Base-by-base conservation (phyloP, 2,329 filamentous ascomycete genomes). In the Talaromyces verruculosus region DNA sequence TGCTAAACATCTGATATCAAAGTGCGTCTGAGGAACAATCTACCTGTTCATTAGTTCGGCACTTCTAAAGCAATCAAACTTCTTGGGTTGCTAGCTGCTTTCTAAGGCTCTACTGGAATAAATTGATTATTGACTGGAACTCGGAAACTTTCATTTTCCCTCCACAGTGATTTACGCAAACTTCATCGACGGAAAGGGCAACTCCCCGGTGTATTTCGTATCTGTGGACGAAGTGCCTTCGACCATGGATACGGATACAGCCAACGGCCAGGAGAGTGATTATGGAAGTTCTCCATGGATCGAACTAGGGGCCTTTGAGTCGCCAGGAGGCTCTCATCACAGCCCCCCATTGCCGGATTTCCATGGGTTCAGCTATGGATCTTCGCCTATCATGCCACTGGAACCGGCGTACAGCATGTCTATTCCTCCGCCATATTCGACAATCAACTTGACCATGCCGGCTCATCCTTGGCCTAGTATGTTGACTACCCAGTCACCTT, bases 401-500 rank as follows among this genome's bases (percentile, higher is more conserved):
- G 87, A 89, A 66, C 77, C 82, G 37, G 79, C 80, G 66, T 87
- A 83, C 71, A 79, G 76, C 69, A 82, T 84, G 70, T 84, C 87
- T 71, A 83, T 86, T 70, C 84, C 84, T 71, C 83, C 86, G 68
- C 81, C 86, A 67, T 84, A 84, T 71, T 79, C 80, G 47, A 80
- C 82, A 37, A 87, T 91, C 25, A 89, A 91, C 74, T 81, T 93
- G 69, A 88, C 91, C 71, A 90, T 91, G 81, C 88, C 89, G 25
- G 84, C 89, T 61, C 71, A 63, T 63, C 60, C 60, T 25, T 96
- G 92, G 92, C 92, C 92, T 7, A 94, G 91, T 76, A 90, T 93
- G 85, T 82, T 94, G 75, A 91, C 89, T 55, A 90, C 89, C 69
- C 89, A 91, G 53, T 83, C 86, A 51, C 86, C 78, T 70, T 92